Evolutionary conservation across 805 yeast species (phyloP), one percentile per base, ranked within the genome.

Genomic region (Yamadazyma insecticola): DNA sequence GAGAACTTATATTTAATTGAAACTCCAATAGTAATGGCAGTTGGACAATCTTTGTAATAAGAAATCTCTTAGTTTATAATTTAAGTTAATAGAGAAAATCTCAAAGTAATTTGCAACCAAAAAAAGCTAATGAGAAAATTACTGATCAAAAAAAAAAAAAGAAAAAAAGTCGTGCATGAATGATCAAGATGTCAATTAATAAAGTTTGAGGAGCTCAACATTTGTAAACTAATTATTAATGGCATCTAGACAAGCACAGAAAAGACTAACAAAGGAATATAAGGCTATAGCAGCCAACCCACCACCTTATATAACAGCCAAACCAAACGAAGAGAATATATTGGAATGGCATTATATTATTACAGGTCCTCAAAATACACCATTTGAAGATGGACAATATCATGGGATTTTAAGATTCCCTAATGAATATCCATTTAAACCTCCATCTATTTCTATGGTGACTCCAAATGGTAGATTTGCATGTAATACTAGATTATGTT

Each of bases 321-420:
- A 81, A 37, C 97, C 97, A 4, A 76, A 81, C 38, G 97, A 92
- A 36, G 69, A 74, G 26, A 88, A 92, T 53, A 83, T 92, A 33
- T 63, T 92, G 33, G 94, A 86, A 53, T 89, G 97, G 96, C 96
- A 88, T 56, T 90, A 86, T 52, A 73, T 89, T 19, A 81, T 90
- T 30, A 80, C 87, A 0, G 97, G 97, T 1, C 96, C 97, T 4
- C 88, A 92, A 10, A 80, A 78, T 22, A 84, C 96, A 1, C 94
- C 94, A 3, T 90, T 82, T 55, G 81, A 72, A 34, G 76, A 74
- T 14, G 97, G 97, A 0, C 92, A 86, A 52, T 88, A 83, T 51
- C 96, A 88, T 50, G 96, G 97, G 2, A 72, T 85, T n/a, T 67
- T 88, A 14, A 63, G 80, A 11, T 86, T 88, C 54, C 94, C 95